Evolutionary conservation across 805 yeast species (phyloP), one percentile per base, ranked within the genome.

Genomic region (Metschnikowia lachancei): DNA sequence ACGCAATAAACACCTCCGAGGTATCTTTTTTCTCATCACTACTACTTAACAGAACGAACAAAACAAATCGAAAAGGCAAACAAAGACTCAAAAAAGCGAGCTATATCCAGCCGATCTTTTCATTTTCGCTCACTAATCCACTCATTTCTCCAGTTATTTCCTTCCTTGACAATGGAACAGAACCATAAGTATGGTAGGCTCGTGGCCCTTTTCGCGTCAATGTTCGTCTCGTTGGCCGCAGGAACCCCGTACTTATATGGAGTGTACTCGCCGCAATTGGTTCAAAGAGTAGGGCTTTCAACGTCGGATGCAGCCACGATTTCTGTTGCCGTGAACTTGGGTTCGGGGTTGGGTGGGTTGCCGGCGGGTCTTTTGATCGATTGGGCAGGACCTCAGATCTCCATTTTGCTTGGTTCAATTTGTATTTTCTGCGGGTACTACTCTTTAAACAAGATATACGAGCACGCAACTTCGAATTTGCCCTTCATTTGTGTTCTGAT

Each of bases 191-290:
- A 37, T 22, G 47, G 43, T 18, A 48, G 69, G 24, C 50, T 64
- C 31, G 42, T 59, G 20, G 60, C 74, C 1, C 58, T 71, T 33
- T 41, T 55, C 10, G 59, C 60, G 18, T 66, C 75, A 12, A 54
- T 69, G 12, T 57, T 83, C 14, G 82, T 82, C 8, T 76, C 87
- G 0, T 56, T 85, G 39, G 89, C 85, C 0, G 76, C 88, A 3
- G 92, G 94, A 2, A 85, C 90, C 2, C 86, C 88, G 0, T 86
- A 86, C 56, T 66, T 84, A 12, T 86, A 81, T 60, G 87, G 91
- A 0, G 78, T 81, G n/a, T 86, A 80, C 59, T 82, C 89, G 1
- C 91, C 92, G 1, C 90, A 85, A 59, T 66, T 86, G 51, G 74
- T 83, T 22, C 66, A 70, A 20, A 66, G 74, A 53, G 78, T 85